Conservation (phyloP, 108 stramenopile species). For the Cyclotella cryptica region DNA sequence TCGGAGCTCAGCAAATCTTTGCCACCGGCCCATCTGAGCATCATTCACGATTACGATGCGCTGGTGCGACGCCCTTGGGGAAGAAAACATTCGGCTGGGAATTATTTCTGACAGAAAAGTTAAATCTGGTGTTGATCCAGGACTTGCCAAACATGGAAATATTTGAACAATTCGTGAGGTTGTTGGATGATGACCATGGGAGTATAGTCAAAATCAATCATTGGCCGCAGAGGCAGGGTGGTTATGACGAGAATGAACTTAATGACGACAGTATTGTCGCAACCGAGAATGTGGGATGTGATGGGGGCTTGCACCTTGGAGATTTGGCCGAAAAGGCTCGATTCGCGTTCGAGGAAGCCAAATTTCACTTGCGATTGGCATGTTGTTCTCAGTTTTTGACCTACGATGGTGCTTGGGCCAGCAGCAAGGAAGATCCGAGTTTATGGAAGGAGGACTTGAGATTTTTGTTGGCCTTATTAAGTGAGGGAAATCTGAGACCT, state of each 20-base stretch:
- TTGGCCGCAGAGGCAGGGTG: constrained; percentile 7
- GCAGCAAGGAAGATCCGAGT: constrained; percentile 36
- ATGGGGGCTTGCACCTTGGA: constrained; percentile 5
- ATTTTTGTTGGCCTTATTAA: constrained; percentile 43
- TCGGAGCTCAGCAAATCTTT: constrained; percentile 45
- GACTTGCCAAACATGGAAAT: constrained; percentile 39
- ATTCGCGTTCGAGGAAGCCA: constrained; percentile 28
- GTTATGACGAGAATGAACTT: constrained; percentile 17
- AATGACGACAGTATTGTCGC: constrained; percentile 12
- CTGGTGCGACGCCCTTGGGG: constrained; percentile 42
- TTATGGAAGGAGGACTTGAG: constrained; percentile 50
- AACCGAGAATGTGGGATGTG: constrained; percentile 29
- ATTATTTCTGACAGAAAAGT: constrained; percentile 34
- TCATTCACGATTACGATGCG: constrained; percentile 29
- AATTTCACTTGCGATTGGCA: constrained; percentile 34
- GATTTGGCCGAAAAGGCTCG: constrained; percentile 39
- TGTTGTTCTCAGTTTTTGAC: constrained; percentile 40
- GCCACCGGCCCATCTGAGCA: constrained; percentile 41
- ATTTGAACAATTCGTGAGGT: constrained; percentile 35
- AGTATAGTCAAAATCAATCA: constrained; percentile 32
- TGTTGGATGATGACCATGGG: constrained; percentile 26
- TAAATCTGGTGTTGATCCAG: constrained; percentile 38
- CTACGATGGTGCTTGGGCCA: constrained; percentile 50
- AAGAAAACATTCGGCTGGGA: constrained; percentile 45
- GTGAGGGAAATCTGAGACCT: constrained; percentile 36